phyloP scores from a whole-genome alignment of 768 basidiomycete species.

The Melanogaster broomeanus region DNA sequence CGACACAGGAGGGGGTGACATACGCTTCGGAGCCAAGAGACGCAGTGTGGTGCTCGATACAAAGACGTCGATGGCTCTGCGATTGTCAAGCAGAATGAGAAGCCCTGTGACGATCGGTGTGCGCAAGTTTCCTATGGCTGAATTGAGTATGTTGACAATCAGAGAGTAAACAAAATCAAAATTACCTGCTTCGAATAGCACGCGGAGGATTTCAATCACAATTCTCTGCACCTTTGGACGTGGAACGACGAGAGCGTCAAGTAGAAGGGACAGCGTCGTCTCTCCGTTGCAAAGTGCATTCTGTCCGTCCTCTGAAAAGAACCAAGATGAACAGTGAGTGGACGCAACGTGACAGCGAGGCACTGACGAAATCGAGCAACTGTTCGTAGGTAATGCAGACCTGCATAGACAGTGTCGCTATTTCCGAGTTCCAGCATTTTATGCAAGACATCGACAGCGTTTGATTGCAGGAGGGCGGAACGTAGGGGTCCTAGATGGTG shows the following conservation, averaged over 20 bases:
- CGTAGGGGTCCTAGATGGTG: constrained; percentile 14
- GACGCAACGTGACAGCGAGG: not conserved
- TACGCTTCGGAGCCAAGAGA: constrained; percentile 14
- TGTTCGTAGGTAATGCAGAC: constrained; percentile 24
- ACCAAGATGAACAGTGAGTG: not conserved
- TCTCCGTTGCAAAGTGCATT: not conserved
- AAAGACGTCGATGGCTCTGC: constrained; percentile 14
- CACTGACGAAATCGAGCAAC: constrained; percentile 20
- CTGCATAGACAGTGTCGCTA: constrained; percentile 13
- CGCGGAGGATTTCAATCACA: constrained; percentile 12
- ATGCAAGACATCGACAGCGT: constrained; percentile 10
- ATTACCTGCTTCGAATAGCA: constrained; percentile 18
- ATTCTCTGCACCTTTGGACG: constrained; percentile 16
- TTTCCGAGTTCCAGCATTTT: constrained; percentile 14
- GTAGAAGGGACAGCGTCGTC: constrained; percentile 11
- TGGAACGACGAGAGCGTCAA: constrained; percentile 16
- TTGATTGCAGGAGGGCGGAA: constrained; percentile 12
- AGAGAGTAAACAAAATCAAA: not conserved
- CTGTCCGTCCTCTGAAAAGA: constrained; percentile 7
- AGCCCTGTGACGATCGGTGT: constrained; percentile 9
- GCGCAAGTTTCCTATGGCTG: constrained; percentile 8
- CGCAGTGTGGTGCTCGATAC: constrained; percentile 14
- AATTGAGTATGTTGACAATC: not conserved
- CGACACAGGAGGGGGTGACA: not conserved
- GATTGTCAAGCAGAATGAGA: constrained; percentile 16